phyloP scores from a whole-genome alignment of 225 moss, liverwort and hornwort genomes.

The Rhytidiadelphus loreus region DNA sequence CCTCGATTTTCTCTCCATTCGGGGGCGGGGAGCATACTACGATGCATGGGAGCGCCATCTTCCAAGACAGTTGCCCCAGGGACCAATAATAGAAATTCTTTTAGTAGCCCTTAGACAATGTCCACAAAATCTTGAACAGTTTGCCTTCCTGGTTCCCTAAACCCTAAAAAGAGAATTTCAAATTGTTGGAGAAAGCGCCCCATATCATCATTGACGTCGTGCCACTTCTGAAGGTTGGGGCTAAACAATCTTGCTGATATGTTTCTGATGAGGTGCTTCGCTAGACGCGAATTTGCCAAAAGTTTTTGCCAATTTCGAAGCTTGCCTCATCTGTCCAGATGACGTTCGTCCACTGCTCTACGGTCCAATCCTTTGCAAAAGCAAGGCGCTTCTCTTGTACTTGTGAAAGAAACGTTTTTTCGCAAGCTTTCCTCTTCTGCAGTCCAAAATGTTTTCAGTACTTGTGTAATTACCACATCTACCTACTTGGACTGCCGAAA shows the following conservation, averaged over 20 bases:
- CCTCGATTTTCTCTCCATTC: neutral
- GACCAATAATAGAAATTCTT: neutral
- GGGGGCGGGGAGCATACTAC: neutral
- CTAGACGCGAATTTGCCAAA: rapidly evolving
- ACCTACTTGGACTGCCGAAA: neutral
- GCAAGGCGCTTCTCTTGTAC: neutral
- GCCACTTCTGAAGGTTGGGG: neutral
- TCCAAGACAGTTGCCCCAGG: neutral
- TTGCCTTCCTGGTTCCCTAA: rapidly evolving
- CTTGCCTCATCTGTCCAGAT: neutral
- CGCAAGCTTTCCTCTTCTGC: rapidly evolving
- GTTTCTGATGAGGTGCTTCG: neutral
- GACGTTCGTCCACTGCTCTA: neutral
- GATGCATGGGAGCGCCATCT: neutral
- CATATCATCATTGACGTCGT: neutral
- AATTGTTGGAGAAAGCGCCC: rapidly evolving
- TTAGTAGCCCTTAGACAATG: neutral
- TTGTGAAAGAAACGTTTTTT: neutral
- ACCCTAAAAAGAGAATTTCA: neutral
- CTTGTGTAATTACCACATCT: neutral
- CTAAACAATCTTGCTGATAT: neutral
- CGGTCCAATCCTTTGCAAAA: neutral
- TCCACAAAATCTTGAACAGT: neutral
- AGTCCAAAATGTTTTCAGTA: neutral
- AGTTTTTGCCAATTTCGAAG: neutral